phyloP scores from a whole-genome alignment of 495 filamentous ascomycete genomes.

The Immersiella caudata region DNA sequence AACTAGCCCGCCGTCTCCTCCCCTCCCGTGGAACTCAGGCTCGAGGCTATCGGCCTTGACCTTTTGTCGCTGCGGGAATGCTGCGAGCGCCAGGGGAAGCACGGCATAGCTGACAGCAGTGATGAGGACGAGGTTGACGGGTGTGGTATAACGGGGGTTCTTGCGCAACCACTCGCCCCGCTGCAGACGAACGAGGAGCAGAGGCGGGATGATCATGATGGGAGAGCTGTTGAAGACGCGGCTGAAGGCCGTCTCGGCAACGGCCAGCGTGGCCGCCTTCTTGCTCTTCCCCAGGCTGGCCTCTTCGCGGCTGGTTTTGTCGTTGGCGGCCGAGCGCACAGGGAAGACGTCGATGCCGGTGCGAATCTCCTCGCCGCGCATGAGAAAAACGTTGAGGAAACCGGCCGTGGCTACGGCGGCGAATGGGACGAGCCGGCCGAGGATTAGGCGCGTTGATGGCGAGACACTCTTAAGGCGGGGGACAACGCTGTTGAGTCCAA shows the following conservation, averaged over 20 bases:
- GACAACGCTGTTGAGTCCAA: constrained; percentile 89
- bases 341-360: constrained; percentile 95
- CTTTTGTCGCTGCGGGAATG: constrained; percentile 87
- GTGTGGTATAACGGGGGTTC: constrained; percentile 70
- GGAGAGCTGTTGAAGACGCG: constrained; percentile 91
- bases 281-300: constrained; percentile 79
- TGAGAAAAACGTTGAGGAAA: constrained; percentile 92
- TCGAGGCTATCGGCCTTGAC: constrained; percentile 74
- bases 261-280: constrained; percentile 83
- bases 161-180: constrained; percentile 70
- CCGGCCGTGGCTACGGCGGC: constrained; percentile 90
- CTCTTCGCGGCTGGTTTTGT: constrained; percentile 60
- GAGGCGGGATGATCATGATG: constrained; percentile 92
- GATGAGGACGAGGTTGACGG: constrained; percentile 83
- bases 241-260: constrained; percentile 86
- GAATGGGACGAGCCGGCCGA: constrained; percentile 87
- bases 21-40: constrained; percentile 76
- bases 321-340: constrained; percentile 57
- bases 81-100: constrained; percentile 82
- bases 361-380: constrained; percentile 94
- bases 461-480: constrained; percentile 77
- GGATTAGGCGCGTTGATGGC: constrained; percentile 70
- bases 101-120: constrained; percentile 80
- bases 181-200: constrained; percentile 83
- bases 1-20: constrained; percentile 74